Percentiles rank a stretch among this genome's conserved stretches.
Conservation (phyloP, 1,284 basidiomycete species). For the Puccinia coronata region DNA sequence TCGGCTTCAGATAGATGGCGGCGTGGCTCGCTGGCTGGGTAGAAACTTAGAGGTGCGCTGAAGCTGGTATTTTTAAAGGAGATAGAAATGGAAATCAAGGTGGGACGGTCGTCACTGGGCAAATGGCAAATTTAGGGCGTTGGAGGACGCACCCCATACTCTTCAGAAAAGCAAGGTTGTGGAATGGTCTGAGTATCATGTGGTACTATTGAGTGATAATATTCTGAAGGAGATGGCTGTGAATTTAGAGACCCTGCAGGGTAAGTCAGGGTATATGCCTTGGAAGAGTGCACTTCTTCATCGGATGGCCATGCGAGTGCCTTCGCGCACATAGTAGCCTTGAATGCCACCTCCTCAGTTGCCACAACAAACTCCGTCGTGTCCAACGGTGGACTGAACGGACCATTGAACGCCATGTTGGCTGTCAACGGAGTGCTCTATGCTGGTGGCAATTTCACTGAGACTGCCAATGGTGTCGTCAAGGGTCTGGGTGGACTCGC, state of each 20-base stretch:
- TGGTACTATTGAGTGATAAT: neutral
- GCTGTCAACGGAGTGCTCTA: conserved; percentile 15
- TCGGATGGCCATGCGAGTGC: too few species aligned
- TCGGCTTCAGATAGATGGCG: neutral
- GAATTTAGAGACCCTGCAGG: conserved; percentile 19
- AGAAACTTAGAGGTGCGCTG: neutral
- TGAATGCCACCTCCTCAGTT: too few species aligned
- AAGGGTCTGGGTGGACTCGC: conserved; percentile 30
- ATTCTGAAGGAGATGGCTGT: neutral
- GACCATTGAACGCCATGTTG: neutral
- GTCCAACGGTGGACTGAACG: conserved; percentile 44
- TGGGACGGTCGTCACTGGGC: neutral
- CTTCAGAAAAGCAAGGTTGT: neutral
- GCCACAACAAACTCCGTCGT: conserved; percentile 4
- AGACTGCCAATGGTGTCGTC: conserved; percentile 18
- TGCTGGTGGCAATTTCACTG: conserved; percentile 39
- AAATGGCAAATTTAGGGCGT: neutral
- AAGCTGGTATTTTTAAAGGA: neutral
- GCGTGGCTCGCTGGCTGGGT: neutral
- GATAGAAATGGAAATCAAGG: neutral
- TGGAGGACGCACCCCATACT: neutral
- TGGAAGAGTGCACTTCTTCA: neutral
- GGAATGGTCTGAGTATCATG: neutral
- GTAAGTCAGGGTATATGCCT: neutral
- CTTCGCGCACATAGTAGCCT: too few species aligned